phyloP scores from a whole-genome alignment of 2,329 filamentous ascomycete species.

The Alternaria viburni region DNA sequence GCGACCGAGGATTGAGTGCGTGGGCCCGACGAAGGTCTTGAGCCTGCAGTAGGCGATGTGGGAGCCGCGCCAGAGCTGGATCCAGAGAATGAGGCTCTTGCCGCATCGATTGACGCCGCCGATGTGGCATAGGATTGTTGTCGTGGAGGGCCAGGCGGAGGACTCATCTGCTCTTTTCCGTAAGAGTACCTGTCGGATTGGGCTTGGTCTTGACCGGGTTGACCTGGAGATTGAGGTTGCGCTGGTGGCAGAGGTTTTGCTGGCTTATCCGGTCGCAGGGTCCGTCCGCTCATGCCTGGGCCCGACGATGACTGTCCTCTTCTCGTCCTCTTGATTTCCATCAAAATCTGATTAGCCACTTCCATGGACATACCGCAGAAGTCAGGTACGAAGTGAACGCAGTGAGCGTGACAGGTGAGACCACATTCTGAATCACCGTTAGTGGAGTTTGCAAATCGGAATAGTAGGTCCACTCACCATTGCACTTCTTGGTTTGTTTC shows the following conservation, averaged over 20 bases:
- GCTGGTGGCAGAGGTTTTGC: slow-evolving; percentile 54
- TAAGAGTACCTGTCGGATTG: slow-evolving; percentile 56
- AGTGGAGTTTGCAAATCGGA: slow-evolving; percentile 16
- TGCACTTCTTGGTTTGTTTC: slow-evolving; percentile 92
- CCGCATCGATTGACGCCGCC: slow-evolving; percentile 54
- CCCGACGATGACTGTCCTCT: slow-evolving; percentile 64
- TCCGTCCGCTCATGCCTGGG: slow-evolving; percentile 56
- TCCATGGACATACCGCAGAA: slow-evolving; percentile 99
- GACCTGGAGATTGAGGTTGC: slow-evolving; percentile 39
- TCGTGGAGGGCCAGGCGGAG: slow-evolving; percentile 47
- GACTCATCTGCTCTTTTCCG: slow-evolving; percentile 51
- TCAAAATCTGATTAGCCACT: slow-evolving; percentile 89
- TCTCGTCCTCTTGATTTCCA: slow-evolving; percentile 82
- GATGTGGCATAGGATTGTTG: slow-evolving; percentile 51
- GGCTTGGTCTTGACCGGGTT: slow-evolving; percentile 49
- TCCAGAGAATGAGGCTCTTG: slow-evolving; percentile 53
- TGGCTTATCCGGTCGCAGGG: slow-evolving; percentile 39
- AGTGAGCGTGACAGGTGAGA: slow-evolving; percentile 88
- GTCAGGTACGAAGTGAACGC: slow-evolving; percentile 93
- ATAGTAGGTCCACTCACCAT: slow-evolving; percentile 62
- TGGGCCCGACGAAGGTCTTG: slow-evolving; percentile 54
- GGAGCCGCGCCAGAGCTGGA: slow-evolving; percentile 47
- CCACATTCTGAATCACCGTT: slow-evolving; percentile 72
- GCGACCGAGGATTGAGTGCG: slow-evolving; percentile 56
- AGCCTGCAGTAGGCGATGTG: slow-evolving; percentile 55